Base-by-base conservation (phyloP, 768 basidiomycete genomes). In the Brasilioporus rufonigricans region DNA sequence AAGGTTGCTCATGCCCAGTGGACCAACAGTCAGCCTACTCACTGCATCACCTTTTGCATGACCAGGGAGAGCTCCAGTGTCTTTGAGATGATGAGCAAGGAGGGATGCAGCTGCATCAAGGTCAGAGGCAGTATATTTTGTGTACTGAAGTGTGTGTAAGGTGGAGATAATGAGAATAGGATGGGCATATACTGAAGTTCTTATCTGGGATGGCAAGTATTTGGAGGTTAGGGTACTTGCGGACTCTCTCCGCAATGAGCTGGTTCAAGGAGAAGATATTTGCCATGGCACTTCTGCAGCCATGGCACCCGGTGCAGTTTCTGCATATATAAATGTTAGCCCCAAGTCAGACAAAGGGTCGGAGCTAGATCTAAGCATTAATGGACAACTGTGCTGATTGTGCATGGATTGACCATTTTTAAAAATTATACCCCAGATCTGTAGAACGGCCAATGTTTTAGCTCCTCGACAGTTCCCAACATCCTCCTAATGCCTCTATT, bases 1-100 rank as follows among this genome's bases (percentile, higher is more conserved):
- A 21, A 70, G 59, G 56, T 63, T 70, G 55, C 58, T 70, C 26
- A 68, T 31, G 0, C 67, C 68, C 24, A 70, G 40, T 19, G 70
- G 35, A 16, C 61, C 68, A 31, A 70, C 57, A 1, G 67, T 64
- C 43, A 68, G 60, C 29, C 26, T 63, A 39, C 59, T 70, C 24
- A 59, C 51, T 39, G 55, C 35, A 49, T 68, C 66, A n/a, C 63
- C 61, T 49, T 60, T 65, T 48, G 55, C 29, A 7, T 66, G 68
- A 50, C 67, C 63, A 2, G 52, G 57, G 14, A 70, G 57, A 14
- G 49, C 21, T 13, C 61, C 61, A 0, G 49, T 46, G 45, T 63
- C 59, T 56, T 27, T 62, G 24, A 65, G 23, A 41, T 68, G 41
- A 41, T 68, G 58, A 6, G 66, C 65, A 32, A 68, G 56, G 12